phyloP scores from a whole-genome alignment of 495 filamentous ascomycete genomes.

The Patellaria atrata region DNA sequence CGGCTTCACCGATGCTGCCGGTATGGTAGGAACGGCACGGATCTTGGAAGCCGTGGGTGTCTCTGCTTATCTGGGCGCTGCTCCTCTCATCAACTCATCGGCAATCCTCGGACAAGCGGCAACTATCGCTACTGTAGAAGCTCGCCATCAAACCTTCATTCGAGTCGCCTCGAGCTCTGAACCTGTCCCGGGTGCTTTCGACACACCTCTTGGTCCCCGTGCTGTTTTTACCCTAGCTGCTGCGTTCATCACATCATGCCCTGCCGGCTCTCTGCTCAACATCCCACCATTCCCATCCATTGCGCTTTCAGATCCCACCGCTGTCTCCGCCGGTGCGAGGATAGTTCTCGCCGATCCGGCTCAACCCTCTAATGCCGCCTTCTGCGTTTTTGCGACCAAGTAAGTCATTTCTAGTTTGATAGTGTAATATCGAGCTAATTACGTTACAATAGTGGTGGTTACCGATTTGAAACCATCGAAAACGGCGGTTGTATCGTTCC shows the following conservation, averaged over 20 bases:
- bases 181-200: constrained; percentile 45
- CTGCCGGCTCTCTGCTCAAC: constrained; percentile 40
- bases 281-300: constrained; percentile 43
- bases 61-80: constrained; percentile 44
- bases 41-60: constrained; percentile 49
- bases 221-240: constrained; percentile 49
- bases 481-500: constrained; percentile 16
- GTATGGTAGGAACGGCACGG: constrained; percentile 45
- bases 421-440: constrained; percentile 3
- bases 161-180: constrained; percentile 32
- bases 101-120: constrained; percentile 42
- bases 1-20: constrained; percentile 41
- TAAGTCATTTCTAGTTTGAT: constrained; percentile 7
- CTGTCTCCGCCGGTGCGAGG: constrained; percentile 31
- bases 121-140: constrained; percentile 45
- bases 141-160: constrained; percentile 47
- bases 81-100: constrained; percentile 37
- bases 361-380: constrained; percentile 30
- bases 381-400: constrained; percentile 40
- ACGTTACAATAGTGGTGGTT: constrained; percentile 8
- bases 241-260: constrained; percentile 48
- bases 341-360: constrained; percentile 30
- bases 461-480: constrained; percentile 9
- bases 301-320: constrained; percentile 32
- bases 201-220: constrained; percentile 41